Conservation (phyloP, 164 flowering plant species). For the Stephania yunnanensis region DNA sequence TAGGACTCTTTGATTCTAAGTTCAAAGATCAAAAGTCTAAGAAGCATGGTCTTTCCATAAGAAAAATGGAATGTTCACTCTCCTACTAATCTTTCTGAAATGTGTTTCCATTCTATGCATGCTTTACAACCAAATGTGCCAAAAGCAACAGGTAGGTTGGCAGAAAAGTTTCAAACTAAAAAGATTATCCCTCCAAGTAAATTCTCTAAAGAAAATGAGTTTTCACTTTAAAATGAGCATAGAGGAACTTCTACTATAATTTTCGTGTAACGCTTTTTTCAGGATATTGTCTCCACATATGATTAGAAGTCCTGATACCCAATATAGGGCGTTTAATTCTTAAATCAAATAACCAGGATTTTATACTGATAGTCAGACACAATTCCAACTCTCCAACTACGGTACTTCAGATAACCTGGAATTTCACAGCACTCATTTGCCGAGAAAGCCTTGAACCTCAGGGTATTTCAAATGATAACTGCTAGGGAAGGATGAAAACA, state of each 20-base stretch:
- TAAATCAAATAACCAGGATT: background rate
- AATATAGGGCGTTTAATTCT: too few species aligned
- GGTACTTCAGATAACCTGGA: background rate
- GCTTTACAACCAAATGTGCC: background rate
- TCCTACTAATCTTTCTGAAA: background rate
- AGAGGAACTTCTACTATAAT: background rate
- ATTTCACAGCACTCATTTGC: background rate
- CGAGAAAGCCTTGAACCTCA: background rate
- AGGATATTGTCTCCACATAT: background rate
- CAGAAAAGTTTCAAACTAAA: too few species aligned
- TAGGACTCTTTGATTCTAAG: too few species aligned
- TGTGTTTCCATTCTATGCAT: background rate
- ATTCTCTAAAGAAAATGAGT: background rate
- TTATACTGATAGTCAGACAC: background rate
- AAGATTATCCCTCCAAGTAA: too few species aligned
- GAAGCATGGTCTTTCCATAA: background rate
- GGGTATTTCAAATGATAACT: background rate
- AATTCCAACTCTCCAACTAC: background rate
- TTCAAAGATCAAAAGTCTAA: too few species aligned
- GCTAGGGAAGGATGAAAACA: background rate
- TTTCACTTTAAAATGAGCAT: too few species aligned
- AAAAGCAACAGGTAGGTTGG: too few species aligned
- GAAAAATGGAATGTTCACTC: background rate
- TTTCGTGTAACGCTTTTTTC: background rate
- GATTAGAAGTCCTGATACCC: too few species aligned